Percentiles rank a stretch among this genome's conserved stretches.
Evolutionary conservation across 2,329 filamentous ascomycete genomes (phyloP).

Genomic region (Xylariomycetidae sp.): DNA sequence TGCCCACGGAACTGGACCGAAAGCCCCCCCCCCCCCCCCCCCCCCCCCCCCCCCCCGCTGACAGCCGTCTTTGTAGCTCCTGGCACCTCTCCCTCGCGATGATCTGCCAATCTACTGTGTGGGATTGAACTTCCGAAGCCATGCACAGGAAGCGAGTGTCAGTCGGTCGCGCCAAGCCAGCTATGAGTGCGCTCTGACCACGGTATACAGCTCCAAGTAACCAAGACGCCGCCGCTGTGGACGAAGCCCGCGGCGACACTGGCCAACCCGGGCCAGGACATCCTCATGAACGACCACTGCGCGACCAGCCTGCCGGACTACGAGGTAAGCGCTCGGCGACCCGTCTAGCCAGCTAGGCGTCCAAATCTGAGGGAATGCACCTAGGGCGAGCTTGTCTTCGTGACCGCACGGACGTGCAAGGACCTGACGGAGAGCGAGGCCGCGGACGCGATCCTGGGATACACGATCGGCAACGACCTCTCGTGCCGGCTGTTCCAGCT

Average conservation of each 20-base stretch:
- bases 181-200: too few relatives aligned
- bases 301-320: slow-evolving; percentile 33
- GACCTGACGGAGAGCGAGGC: slow-evolving; percentile 35
- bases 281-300: slow-evolving; percentile 31
- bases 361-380: neutral
- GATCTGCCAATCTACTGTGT: slow-evolving; percentile 19
- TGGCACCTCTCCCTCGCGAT: slow-evolving; percentile 10
- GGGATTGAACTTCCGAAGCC: slow-evolving; percentile 22
- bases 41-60: too few relatives aligned
- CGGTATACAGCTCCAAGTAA: slow-evolving; percentile 5
- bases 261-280: slow-evolving; percentile 18
- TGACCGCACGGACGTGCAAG: slow-evolving; percentile 25
- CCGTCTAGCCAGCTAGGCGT: neutral
- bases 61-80: slow-evolving; percentile 4
- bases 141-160: slow-evolving; percentile 11
- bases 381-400: slow-evolving; percentile 26
- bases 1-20: neutral
- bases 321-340: slow-evolving; percentile 9
- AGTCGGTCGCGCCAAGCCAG: too few relatives aligned
- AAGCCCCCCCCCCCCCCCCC: too few relatives aligned
- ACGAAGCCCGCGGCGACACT: slow-evolving; percentile 31
- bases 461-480: slow-evolving; percentile 28
- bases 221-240: slow-evolving; percentile 23
- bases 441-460: slow-evolving; percentile 26
- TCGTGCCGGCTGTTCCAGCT: slow-evolving; percentile 25